Percentiles rank a stretch among this genome's conserved stretches.
Conservation (phyloP, 1,139 yeast genomes). For the Blastobotrys buckinghamii region DNA sequence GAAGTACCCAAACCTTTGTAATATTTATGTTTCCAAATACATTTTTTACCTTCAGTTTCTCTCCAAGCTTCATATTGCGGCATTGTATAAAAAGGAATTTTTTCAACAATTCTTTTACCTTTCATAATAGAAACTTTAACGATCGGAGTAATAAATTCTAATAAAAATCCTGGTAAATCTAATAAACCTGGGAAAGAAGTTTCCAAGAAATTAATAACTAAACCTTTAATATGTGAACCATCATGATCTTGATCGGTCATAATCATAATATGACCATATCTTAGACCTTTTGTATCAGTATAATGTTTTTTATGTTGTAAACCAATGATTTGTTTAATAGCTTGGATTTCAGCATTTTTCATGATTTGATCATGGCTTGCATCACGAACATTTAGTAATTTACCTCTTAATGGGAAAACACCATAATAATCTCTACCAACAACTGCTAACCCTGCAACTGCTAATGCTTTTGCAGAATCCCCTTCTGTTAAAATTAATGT, state of each 20-base stretch:
- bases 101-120: constrained; percentile 50
- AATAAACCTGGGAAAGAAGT: constrained; percentile 91
- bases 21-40: constrained; percentile 90
- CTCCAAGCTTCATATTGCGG: constrained; percentile 96
- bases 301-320: constrained; percentile 87
- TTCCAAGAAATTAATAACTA: constrained; percentile 88
- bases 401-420: constrained; percentile 93
- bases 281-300: constrained; percentile 62
- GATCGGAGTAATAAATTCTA: constrained; percentile 95
- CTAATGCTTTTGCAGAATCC: constrained; percentile 90
- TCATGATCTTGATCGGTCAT: constrained; percentile 99
- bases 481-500: constrained; percentile 95
- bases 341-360: constrained; percentile 90
- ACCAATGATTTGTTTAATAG: constrained; percentile 93
- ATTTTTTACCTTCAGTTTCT: constrained; percentile 66
- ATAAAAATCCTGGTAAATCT: constrained; percentile 83
- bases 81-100: constrained; percentile 82
- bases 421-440: constrained; percentile 96
- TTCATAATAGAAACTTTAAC: constrained; percentile 78
- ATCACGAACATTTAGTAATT: constrained; percentile 89
- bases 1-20: constrained; percentile 99
- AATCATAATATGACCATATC: constrained; percentile 97
- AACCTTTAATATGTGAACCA: constrained; percentile 97
- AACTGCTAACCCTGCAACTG: constrained; percentile 90
- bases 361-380: constrained; percentile 91